Percentiles rank a stretch among this genome's conserved stretches.
Evolutionary conservation across 1,284 basidiomycete genomes (phyloP).

Genomic region (Papiliotrema nemorosa): DNA sequence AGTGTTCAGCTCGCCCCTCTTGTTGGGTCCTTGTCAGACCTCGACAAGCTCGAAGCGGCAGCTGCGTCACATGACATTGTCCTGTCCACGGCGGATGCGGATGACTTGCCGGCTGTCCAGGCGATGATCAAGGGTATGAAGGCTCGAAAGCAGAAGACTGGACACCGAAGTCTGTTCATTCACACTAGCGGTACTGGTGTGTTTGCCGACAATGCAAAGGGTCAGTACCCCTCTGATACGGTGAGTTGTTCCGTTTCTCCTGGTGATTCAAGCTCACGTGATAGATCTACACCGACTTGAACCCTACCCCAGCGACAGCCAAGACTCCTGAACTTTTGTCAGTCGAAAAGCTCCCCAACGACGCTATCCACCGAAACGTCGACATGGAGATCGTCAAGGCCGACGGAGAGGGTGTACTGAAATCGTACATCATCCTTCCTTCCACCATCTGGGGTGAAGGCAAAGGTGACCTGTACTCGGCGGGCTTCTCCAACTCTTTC

Average conservation of each 20-base stretch:
- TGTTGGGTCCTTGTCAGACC: conserved; percentile 32
- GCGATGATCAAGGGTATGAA: conserved; percentile 44
- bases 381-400: conserved; percentile 43
- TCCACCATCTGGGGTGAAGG: conserved; percentile 47
- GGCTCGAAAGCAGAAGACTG: conserved; percentile 31
- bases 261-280: not conserved
- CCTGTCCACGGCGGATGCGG: conserved; percentile 43
- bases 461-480: conserved; percentile 23
- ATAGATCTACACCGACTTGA: conserved; percentile 38
- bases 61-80: conserved; percentile 39
- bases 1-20: conserved; percentile 18
- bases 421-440: conserved; percentile 46
- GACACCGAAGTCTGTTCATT: conserved; percentile 39
- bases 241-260: conserved; percentile 8
- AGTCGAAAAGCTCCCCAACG: conserved; percentile 31
- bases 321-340: conserved; percentile 35
- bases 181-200: conserved; percentile 48
- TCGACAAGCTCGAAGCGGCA: conserved; percentile 28
- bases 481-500: conserved; percentile 36
- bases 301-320: conserved; percentile 15
- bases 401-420: conserved; percentile 35
- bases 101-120: conserved; percentile 32
- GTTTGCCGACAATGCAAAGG: conserved; percentile 33
- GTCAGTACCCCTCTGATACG: conserved; percentile 22
- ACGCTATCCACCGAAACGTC: conserved; percentile 33